Conservation (phyloP, 495 filamentous ascomycete species). For the Daldinia vernicosa region DNA sequence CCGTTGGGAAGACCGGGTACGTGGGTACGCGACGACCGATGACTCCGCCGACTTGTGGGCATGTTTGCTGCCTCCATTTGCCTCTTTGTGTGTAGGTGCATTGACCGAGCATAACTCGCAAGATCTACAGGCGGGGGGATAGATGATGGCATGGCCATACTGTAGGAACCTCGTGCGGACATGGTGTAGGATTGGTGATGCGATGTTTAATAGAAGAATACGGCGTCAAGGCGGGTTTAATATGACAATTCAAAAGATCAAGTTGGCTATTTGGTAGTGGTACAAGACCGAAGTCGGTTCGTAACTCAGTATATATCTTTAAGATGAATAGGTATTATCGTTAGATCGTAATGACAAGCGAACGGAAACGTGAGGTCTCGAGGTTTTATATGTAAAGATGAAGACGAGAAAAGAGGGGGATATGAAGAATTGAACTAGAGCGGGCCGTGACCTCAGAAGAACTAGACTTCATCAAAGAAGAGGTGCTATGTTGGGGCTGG, state of each 20-base stretch:
- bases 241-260: background rate
- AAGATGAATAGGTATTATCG: constrained; percentile 4
- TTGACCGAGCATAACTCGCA: constrained; percentile 55
- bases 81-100: constrained; percentile 61
- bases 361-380: constrained; percentile 9
- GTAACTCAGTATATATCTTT: constrained; percentile 2
- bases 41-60: constrained; percentile 33
- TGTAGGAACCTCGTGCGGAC: constrained; percentile 48
- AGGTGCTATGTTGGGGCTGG: constrained; percentile 31
- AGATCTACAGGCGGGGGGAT: constrained; percentile 56
- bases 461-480: constrained; percentile 27
- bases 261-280: background rate
- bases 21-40: constrained; percentile 23
- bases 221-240: constrained; percentile 28
- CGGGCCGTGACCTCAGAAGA: constrained; percentile 26
- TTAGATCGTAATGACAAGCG: background rate
- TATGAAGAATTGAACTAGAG: constrained; percentile 22
- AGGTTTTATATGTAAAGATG: constrained; percentile 36
- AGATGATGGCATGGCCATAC: constrained; percentile 45
- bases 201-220: constrained; percentile 2
- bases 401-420: constrained; percentile 43
- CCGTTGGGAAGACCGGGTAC: constrained; percentile 50
- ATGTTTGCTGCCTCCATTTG: constrained; percentile 59
- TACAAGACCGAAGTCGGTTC: constrained; percentile 17
- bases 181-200: constrained; percentile 41